Base-by-base conservation (phyloP, 2,329 filamentous ascomycete species). In the Teratosphaeria gauchensis region DNA sequence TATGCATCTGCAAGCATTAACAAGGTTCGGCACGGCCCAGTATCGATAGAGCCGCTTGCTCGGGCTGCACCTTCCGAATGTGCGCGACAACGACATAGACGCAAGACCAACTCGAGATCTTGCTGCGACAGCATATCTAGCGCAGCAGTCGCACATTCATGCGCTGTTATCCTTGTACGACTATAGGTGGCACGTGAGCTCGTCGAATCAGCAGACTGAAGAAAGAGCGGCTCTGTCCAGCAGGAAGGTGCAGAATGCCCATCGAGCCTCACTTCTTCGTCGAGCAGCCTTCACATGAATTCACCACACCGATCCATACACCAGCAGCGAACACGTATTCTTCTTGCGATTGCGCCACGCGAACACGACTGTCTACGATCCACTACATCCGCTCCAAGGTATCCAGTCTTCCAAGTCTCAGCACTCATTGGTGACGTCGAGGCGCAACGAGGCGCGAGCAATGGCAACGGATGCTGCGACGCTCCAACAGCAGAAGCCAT, bases 211-310 rank as follows among this genome's bases (percentile, higher is more conserved):
- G n/a, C 42, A 19, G 42, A 48, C 42, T 19, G n/a, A 21, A 48
- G 42, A 48, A 48, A 48, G 42, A 48, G 42, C 42, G 19, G 6
- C n/a, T 48, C 42, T 4, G 19, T 19, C 19, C 19, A 48, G 9
- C 42, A 21, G 42, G 42, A 48, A 48, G 42, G 42, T 19, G n/a
- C 42, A 48, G 42, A n/a, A 48, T 48, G 51, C 51, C 51, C 21
- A 53, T 53, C 51, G 28, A 53, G 31, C 52, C 56, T 56, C 53
- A 56, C 53, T 56, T 54, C 55, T 58, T 58, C 48, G 48, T 53
- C 53, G 51, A 53, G 31, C 51, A 53, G 3, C 21, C 51, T 31
- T 33, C 51, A 31, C 24, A 33, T 31, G 33, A 35, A 30, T 46
- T 38, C 31, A 19, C 14, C 54, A 42, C 54, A 3, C 42, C 42